Evolutionary conservation across 441 rosid species (phyloP), one percentile per base, ranked within the genome.

Genomic region (Theobroma grandiflorum): DNA sequence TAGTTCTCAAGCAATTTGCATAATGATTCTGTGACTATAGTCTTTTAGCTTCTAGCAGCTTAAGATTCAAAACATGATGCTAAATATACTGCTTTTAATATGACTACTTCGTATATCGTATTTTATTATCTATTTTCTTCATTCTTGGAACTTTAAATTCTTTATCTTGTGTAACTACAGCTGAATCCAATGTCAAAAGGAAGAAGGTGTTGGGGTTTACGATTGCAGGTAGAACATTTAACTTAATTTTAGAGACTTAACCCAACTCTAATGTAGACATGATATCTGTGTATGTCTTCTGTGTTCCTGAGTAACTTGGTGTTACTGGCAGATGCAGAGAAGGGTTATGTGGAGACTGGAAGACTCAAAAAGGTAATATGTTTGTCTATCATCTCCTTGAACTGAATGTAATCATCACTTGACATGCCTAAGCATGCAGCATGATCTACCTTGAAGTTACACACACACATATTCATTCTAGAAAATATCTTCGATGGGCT

Each of bases 311-410:
- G 78, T 61, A 50, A 78, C 63, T 42, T 59, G 43, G 47, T 22
- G 38, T 80, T 79, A 74, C 72, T 80, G 78, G 55, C 78, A 86
- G 87, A 82, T 84, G 82, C 74, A 38, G 88, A 40, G 73, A 79
- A 62, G 62, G 79, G 69, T 78, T 72, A 77, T 58, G 35, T 80
- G 77, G 87, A 84, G 81, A 81, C 76, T 66, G 86, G 84, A 85
- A 85, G 85, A 71, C 71, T 75, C 70, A 82, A 76, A 77, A 89
- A 86, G 92, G 90, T 87, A 76, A 79, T 66, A 50, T 66, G 38
- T 78, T 80, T 42, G 18, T 6, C 20, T 43, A 18, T 11, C n/a
- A 80, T 26, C 62, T 47, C 42, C n/a, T 66, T 61, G 45, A 50
- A 42, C 15, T 45, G 20, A 62, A 45, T 35, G 45, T 43, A 77